These are phyloP conservation scores for Pythium chondricola DNA, from an alignment of 352 stramenopile genomes.

Conservation along the genomic window DNA sequence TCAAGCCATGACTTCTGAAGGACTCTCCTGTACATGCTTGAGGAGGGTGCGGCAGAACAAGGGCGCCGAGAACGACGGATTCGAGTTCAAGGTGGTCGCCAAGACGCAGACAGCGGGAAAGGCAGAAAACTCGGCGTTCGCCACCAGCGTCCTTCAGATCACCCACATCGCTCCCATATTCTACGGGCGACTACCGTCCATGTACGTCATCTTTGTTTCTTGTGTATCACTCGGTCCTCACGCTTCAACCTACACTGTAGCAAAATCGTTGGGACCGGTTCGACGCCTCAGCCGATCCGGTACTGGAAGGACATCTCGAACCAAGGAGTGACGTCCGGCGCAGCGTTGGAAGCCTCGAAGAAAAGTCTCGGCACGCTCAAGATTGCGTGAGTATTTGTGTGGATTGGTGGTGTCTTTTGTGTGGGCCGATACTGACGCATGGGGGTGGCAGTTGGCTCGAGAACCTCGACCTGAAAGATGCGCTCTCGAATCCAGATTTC, in stretches of 20 bases:
- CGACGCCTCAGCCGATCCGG: not conserved
- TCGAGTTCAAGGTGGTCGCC: not conserved
- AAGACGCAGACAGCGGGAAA: not conserved
- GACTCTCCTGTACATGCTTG: conserved; percentile 2
- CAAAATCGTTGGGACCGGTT: not conserved
- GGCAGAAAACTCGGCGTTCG: not conserved
- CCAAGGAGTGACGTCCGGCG: not conserved
- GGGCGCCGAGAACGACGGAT: not conserved
- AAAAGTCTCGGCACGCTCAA: not conserved
- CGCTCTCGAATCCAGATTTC: not conserved
- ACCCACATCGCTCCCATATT: not conserved
- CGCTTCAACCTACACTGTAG: not conserved
- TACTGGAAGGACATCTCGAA: not conserved
- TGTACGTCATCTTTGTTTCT: not conserved
- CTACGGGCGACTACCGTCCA: not conserved
- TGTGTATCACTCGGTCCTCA: not conserved
- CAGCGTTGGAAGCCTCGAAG: not conserved
- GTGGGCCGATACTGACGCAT: too few relatives aligned
- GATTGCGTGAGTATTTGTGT: not conserved
- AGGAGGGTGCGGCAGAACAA: not conserved
- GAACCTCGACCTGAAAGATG: not conserved
- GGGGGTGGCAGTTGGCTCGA: not conserved
- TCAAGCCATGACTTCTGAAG: not conserved
- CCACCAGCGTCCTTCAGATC: not conserved
- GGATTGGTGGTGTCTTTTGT: too few relatives aligned